A percentile compares a stretch with the other conserved stretches of the same genome.
These are phyloP conservation scores for Dipodascopsis tothii DNA, from an alignment of 805 yeast species.

Conservation along the genomic window DNA sequence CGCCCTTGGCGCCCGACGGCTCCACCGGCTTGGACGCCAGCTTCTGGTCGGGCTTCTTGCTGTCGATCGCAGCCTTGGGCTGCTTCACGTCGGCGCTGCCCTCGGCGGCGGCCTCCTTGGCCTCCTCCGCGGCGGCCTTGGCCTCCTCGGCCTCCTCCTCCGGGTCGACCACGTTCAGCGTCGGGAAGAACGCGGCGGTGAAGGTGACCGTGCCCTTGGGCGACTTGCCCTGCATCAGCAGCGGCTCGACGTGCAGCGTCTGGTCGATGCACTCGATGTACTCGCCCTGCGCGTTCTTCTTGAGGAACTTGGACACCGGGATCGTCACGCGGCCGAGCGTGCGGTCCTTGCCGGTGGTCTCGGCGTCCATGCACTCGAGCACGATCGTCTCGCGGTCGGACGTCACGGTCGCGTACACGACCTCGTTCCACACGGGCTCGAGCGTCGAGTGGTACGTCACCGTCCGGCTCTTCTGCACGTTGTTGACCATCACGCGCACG, in stretches of 20 bases:
- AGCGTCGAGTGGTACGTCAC: conserved; percentile 55
- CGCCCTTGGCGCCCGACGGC: neutral
- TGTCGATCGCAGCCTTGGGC: neutral
- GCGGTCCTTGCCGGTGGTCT: conserved; percentile 70
- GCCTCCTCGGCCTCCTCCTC: conserved; percentile 59
- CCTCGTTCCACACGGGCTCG: conserved; percentile 80
- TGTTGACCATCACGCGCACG: conserved; percentile 68
- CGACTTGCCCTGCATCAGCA: conserved; percentile 66
- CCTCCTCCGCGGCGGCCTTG: conserved; percentile 36
- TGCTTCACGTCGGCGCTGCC: neutral
- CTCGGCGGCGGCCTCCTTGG: conserved; percentile 31
- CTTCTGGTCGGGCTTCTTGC: conserved; percentile 6
- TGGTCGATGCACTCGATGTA: conserved; percentile 53
- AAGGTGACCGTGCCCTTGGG: conserved; percentile 75
- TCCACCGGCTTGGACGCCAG: conserved; percentile 9
- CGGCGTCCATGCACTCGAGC: conserved; percentile 88
- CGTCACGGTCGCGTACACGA: conserved; percentile 72
- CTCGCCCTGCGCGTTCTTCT: conserved; percentile 52
- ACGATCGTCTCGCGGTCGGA: conserved; percentile 76
- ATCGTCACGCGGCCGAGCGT: conserved; percentile 77
- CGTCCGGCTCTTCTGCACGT: conserved; percentile 70
- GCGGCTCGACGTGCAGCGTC: conserved; percentile 50
- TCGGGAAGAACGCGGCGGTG: conserved; percentile 74
- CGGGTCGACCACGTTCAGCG: conserved; percentile 67
- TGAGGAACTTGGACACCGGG: conserved; percentile 57